Evolutionary conservation across 1,139 yeast genomes (phyloP).

Genomic region (Debaryomyces singareniensis): DNA sequence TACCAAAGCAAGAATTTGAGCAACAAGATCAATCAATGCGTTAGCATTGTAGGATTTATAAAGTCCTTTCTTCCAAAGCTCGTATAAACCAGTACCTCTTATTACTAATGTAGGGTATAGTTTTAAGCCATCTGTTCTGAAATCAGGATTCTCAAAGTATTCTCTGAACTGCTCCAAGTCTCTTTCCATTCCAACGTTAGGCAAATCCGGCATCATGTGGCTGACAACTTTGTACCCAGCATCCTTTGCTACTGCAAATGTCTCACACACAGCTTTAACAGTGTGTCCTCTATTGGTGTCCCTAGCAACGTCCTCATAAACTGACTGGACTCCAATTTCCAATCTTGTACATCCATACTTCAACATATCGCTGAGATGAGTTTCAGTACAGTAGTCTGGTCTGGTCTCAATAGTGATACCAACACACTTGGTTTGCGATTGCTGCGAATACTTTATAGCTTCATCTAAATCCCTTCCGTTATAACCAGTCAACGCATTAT

Average conservation of each 20-base stretch:
- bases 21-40: conserved; percentile 89
- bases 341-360: conserved; percentile 94
- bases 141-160: conserved; percentile 94
- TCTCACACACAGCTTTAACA: conserved; percentile 91
- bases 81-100: conserved; percentile 96
- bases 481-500: conserved; percentile 92
- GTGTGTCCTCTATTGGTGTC: conserved; percentile 99
- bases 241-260: conserved; percentile 92
- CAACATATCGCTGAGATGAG: conserved; percentile 93
- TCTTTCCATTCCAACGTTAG: conserved; percentile 98
- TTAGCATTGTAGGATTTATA: conserved; percentile 94
- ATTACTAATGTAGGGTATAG: conserved; percentile 94
- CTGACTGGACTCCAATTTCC: conserved; percentile 96
- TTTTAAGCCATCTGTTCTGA: conserved; percentile 94
- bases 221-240: conserved; percentile 97
- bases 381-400: conserved; percentile 97
- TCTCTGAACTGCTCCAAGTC: conserved; percentile 93
- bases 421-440: conserved; percentile 92
- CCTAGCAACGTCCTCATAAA: conserved; percentile 96
- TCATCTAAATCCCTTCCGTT: conserved; percentile 86
- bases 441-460: conserved; percentile 86
- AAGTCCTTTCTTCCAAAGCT: conserved; percentile 93
- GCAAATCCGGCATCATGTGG: conserved; percentile 99
- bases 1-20: conserved; percentile 88
- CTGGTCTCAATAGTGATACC: conserved; percentile 98